Conservation (phyloP, 176 grass and related monocot species). For the bread wheat (Triticum aestivum) region IWGSC_CS_RefSeq_v2.1 NC_057804.1:110552215-110552714, state of each 20-base stretch:
- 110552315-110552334: slow-evolving; percentile 18
- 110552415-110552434: background rate
- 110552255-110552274: slow-evolving; percentile 62
- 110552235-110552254: slow-evolving; percentile 31
- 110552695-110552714: slow-evolving; percentile 85
- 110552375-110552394: slow-evolving; percentile 36
- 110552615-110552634: slow-evolving; percentile 80
- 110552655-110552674: slow-evolving; percentile 66
- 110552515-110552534: slow-evolving; percentile 53
- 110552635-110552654: background rate
- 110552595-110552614: slow-evolving; percentile 93
- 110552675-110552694: slow-evolving; percentile 68
- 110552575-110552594: slow-evolving; percentile 92
- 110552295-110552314: slow-evolving; percentile 77
- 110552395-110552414: slow-evolving; percentile 28
- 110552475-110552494: background rate
- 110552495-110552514: background rate
- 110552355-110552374: slow-evolving; percentile 35
- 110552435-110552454: background rate
- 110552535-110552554: slow-evolving; percentile 76
- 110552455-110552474: background rate
- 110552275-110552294: slow-evolving; percentile 63
- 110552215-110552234: slow-evolving; percentile 5
- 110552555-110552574: slow-evolving; percentile 61
- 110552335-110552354: background rate